Conservation (phyloP, 495 filamentous ascomycete genomes). For the Gamarada debralockiae region DNA sequence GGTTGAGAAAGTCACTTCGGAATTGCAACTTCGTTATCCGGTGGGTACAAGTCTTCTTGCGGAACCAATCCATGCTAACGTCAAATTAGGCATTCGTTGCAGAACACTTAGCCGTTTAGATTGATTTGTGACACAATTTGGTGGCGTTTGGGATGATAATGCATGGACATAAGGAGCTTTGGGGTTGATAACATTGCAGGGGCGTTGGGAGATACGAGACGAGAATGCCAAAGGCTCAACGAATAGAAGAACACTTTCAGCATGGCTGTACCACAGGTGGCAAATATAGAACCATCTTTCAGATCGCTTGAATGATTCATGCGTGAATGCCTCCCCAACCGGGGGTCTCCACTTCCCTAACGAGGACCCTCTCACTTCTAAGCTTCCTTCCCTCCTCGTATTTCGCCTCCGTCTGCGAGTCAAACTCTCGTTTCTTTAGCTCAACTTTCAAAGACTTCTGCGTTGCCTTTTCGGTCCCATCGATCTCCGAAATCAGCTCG, state of each 20-base stretch:
- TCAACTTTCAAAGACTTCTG: not conserved
- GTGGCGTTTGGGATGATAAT: slow-evolving; percentile 18
- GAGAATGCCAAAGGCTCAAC: slow-evolving; percentile 2
- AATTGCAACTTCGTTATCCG: slow-evolving; percentile 68
- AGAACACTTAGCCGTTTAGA: slow-evolving; percentile 36
- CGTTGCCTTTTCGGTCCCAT: not conserved
- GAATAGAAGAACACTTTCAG: slow-evolving; percentile 7
- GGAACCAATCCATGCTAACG: not conserved
- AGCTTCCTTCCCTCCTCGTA: not conserved
- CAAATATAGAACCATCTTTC: not conserved
- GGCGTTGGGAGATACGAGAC: slow-evolving; percentile 20
- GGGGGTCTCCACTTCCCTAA: not conserved
- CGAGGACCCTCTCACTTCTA: not conserved
- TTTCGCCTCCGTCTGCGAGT: not conserved
- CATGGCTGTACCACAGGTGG: not conserved
- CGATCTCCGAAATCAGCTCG: slow-evolving; percentile 3
- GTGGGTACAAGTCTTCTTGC: slow-evolving; percentile 29
- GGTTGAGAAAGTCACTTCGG: slow-evolving; percentile 78
- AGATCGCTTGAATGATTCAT: not conserved
- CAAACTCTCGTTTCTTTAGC: slow-evolving; percentile 1
- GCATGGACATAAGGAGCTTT: slow-evolving; percentile 19
- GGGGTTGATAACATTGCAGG: slow-evolving; percentile 15
- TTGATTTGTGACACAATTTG: not conserved
- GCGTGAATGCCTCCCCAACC: not conserved
- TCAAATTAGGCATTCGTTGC: slow-evolving; percentile 46